phyloP scores from a whole-genome alignment of 306 rosid species.

The Begonia loranthoides region DNA sequence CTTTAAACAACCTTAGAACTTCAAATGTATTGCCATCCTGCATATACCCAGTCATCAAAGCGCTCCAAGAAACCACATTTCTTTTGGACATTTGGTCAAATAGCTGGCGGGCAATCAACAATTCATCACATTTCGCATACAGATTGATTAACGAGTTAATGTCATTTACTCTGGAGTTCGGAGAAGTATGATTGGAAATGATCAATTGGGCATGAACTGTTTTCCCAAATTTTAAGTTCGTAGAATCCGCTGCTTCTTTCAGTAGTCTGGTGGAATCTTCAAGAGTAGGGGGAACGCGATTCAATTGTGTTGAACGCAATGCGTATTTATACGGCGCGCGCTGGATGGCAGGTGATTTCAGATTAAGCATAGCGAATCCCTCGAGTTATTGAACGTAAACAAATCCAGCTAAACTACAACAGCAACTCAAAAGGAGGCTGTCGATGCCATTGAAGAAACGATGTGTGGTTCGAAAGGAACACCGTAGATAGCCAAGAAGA shows the following conservation, averaged over 20 bases:
- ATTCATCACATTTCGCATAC: conserved; percentile 11
- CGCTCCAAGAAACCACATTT: conserved; percentile 13
- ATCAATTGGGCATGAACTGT: conserved; percentile 10
- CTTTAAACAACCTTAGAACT: conserved; percentile 6
- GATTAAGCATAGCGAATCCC: too few relatives aligned
- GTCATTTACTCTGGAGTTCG: not conserved
- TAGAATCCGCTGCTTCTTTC: conserved; percentile 10
- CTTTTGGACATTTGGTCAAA: conserved; percentile 10
- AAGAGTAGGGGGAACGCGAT: not conserved
- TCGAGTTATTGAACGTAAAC: too few relatives aligned
- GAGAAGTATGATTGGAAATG: conserved; percentile 4
- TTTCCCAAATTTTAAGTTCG: conserved; percentile 10
- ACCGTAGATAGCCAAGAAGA: too few relatives aligned
- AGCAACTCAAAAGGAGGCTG: too few relatives aligned
- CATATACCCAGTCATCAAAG: conserved; percentile 16
- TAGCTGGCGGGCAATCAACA: conserved; percentile 4
- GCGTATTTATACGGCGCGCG: too few relatives aligned
- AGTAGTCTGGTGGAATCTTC: conserved; percentile 6
- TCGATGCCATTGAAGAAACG: too few relatives aligned
- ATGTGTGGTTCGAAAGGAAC: too few relatives aligned
- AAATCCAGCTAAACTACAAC: too few relatives aligned
- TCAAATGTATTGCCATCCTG: conserved; percentile 2
- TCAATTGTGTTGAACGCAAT: too few relatives aligned
- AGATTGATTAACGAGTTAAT: conserved; percentile 10
- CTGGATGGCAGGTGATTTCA: too few relatives aligned